Conservation (phyloP, 2,329 filamentous ascomycete species). For the Diaporthe longicolla region DNA sequence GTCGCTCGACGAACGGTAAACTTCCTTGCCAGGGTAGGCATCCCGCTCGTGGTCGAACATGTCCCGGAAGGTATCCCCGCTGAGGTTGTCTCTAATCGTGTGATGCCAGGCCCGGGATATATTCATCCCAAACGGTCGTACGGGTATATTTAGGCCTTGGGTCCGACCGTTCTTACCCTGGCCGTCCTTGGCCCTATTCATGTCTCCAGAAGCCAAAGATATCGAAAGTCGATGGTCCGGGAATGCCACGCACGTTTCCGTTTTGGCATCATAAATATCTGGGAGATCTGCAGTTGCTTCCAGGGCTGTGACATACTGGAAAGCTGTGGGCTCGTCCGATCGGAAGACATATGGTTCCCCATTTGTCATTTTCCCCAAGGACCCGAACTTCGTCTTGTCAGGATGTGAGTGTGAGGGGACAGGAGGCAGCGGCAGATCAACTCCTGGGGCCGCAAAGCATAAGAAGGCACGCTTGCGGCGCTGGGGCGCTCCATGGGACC, state of each 20-base stretch:
- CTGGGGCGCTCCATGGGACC: constrained; percentile 77
- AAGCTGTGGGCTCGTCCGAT: constrained; percentile 67
- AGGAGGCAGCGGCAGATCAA: constrained; percentile 69
- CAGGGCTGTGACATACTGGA: constrained; percentile 67
- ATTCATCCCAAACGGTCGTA: constrained; percentile 67
- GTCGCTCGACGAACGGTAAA: constrained; percentile 59
- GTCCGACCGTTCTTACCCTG: constrained; percentile 50
- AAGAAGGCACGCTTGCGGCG: constrained; percentile 78
- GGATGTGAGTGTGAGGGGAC: constrained; percentile 75
- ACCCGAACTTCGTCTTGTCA: constrained; percentile 45
- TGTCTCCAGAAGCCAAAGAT: constrained; percentile 53
- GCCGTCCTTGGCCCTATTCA: background rate
- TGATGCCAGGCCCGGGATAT: constrained; percentile 61
- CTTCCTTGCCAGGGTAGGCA: constrained; percentile 55
- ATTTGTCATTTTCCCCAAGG: constrained; percentile 72
- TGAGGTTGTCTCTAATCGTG: background rate
- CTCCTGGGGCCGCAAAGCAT: constrained; percentile 77
- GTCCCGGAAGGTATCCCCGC: constrained; percentile 45
- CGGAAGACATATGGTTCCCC: constrained; percentile 72
- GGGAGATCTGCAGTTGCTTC: constrained; percentile 74
- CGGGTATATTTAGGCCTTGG: constrained; percentile 72
- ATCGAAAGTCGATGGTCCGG: constrained; percentile 77
- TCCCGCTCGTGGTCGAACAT: constrained; percentile 57
- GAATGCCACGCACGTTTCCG: constrained; percentile 72
- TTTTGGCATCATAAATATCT: constrained; percentile 71